Percentiles rank a stretch among this genome's conserved stretches.
phyloP scores from a whole-genome alignment of 2,329 filamentous ascomycete genomes.

The Volutella citrinella region DNA sequence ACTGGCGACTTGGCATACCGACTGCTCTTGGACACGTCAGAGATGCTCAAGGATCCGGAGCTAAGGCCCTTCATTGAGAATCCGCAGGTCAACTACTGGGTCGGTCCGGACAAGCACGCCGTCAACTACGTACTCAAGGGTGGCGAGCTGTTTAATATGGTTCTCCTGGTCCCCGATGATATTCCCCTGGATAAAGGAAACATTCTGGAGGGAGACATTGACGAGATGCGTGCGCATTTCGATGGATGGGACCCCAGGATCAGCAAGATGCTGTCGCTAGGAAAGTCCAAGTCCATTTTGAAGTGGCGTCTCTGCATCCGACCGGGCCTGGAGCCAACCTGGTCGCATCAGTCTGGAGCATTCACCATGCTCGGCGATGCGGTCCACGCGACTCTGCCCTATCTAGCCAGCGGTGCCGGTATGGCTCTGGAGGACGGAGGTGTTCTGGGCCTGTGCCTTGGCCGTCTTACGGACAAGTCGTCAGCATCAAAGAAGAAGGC shows the following conservation, averaged over 20 bases:
- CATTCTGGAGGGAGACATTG: slow-evolving; percentile 25
- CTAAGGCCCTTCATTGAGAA: slow-evolving; percentile 41
- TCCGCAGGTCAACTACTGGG: slow-evolving; percentile 52
- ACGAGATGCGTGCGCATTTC: slow-evolving; percentile 47
- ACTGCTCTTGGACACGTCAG: slow-evolving; percentile 44
- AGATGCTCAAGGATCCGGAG: slow-evolving; percentile 44
- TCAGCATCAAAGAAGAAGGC: slow-evolving; percentile 31
- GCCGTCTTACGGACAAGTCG: slow-evolving; percentile 39
- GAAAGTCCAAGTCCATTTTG: slow-evolving; percentile 53
- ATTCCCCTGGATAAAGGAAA: slow-evolving; percentile 26
- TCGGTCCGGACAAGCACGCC: slow-evolving; percentile 49
- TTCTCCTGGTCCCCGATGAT: slow-evolving; percentile 44
- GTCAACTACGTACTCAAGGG: slow-evolving; percentile 45
- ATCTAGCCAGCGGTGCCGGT: slow-evolving; percentile 53
- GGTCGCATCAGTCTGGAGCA: slow-evolving; percentile 53
- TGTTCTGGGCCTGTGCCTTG: slow-evolving; percentile 54
- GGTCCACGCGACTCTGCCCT: slow-evolving; percentile 63
- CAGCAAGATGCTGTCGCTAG: slow-evolving; percentile 53
- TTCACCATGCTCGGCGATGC: slow-evolving; percentile 63
- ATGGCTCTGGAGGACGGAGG: slow-evolving; percentile 61
- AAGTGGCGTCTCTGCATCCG: slow-evolving; percentile 62
- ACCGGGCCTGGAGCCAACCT: slow-evolving; percentile 45
- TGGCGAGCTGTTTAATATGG: slow-evolving; percentile 44
- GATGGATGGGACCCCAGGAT: slow-evolving; percentile 57
- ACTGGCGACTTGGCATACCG: slow-evolving; percentile 58